Evolutionary conservation across 345 rosid genomes (phyloP), one percentile per base, ranked within the genome.

Genomic region (Chamaenerion angustifolium): DNA sequence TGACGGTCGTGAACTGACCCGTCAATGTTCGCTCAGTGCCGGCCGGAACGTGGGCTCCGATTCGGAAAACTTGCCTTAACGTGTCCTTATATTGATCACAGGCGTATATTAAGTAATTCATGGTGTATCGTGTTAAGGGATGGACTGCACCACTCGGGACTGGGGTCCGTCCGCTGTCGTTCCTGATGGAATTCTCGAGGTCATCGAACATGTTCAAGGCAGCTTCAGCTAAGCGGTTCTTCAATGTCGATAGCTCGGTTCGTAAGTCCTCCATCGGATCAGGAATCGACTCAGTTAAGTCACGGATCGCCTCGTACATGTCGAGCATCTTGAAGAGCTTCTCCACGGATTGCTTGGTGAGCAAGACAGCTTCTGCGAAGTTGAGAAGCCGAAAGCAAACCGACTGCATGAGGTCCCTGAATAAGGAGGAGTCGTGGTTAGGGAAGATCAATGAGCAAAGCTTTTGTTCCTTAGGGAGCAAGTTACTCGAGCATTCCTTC

Each of bases 111-210:
- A 90, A 73, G 44, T 90, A 90, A 54, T 83, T 90, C 94, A 90
- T 78, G n/a, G 94, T 81, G 77, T 79, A 90, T 19, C 95, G 90
- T 16, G 98, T 79, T 45, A 75, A 44, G 0, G 90, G 98, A 23
- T 90, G 98, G 13, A 90, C 92, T 0, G 89, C 82, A 0, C 95
- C 98, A 27, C 88, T 74, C 0, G 94, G 84, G 7, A 86, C 94
- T 0, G 92, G 81, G 11, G 67, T 81, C 40, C 71, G 61, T 11
- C 88, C 81, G 0, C 67, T 69, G 16, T 83, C 87, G 51, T 67
- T 57, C 63, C 72, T 76, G 67, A 90, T 86, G 0, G 95, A 74
- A 45, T 71, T 83, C 71, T 90, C 95, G 4, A 86, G 66, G 57
- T 85, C 88, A n/a, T 73, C 62, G 48, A 90, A 81, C 11, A 81